Base-by-base conservation (phyloP, 495 filamentous ascomycete genomes). In the Aspergillus baeticus region DNA sequence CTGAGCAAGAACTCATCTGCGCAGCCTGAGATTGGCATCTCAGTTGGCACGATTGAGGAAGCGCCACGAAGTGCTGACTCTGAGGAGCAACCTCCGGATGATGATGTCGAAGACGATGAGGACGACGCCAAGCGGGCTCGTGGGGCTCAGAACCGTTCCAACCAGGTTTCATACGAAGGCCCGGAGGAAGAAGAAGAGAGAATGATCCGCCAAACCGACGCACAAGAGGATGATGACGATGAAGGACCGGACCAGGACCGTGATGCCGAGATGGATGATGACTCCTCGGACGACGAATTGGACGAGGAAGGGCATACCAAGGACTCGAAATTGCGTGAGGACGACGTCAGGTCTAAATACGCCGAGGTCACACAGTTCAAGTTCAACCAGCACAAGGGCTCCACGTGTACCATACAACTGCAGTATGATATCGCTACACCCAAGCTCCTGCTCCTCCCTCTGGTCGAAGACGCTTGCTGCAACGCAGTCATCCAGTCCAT, bases 131-230 rank as follows among this genome's bases (percentile, higher is more conserved):
- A 94, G 31, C 84, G 85, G 51, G 83, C 85, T 53, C 89, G 90
- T 69, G 81, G 87, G 62, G 81, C 77, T 51, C 81, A 85, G 14
- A 92, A 94, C 68, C 82, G 87, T 43, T 71, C 76, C 42, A 89
- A 96, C 71, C 88, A 86, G 33, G 84, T 92, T 7, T 91, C 89
- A 11, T 98, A 98, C 66, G 95, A 89, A 35, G 91, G 82, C 6
- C 91, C 91, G 29, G 93, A 98, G 63, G 93, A 96, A 29, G 95
- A 90, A 6, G 94, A 98, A 67, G 84, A 92, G 59, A 84, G 72
- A 17, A 86, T 93, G 60, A 72, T 87, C 39, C 63, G 59, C n/a
- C 63, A 61, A 13, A 70, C 72, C 78, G 72, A 76, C 66, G 62
- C 63, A 31, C 51, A 57, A 14, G 75, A 77, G 8, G 74, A 64